Conservation (phyloP, 768 basidiomycete species). For the Sistotremastrum suecicum region DNA sequence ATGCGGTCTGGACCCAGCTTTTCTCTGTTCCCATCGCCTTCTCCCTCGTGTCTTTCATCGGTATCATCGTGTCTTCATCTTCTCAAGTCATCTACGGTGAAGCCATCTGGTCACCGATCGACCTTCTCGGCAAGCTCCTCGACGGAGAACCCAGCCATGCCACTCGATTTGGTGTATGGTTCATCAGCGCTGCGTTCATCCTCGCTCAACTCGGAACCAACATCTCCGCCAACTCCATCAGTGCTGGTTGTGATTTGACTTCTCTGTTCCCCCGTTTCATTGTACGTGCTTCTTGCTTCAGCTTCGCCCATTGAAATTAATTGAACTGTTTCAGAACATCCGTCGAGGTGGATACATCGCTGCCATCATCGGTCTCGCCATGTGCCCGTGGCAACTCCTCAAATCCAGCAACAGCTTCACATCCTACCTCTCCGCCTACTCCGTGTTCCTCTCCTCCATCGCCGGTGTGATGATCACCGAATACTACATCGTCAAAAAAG, state of each 20-base stretch:
- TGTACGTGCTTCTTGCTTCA: slow-evolving; percentile 21
- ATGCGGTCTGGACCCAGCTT: slow-evolving; percentile 49
- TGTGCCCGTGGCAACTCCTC: slow-evolving; percentile 66
- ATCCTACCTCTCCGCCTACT: slow-evolving; percentile 71
- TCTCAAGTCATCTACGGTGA: slow-evolving; percentile 64
- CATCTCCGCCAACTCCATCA: slow-evolving; percentile 72
- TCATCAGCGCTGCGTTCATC: slow-evolving; percentile 67
- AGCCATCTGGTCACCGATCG: slow-evolving; percentile 68
- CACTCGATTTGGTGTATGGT: slow-evolving; percentile 65
- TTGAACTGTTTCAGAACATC: slow-evolving; percentile 39
- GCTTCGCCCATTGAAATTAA: background rate
- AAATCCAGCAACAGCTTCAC: slow-evolving; percentile 64
- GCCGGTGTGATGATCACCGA: slow-evolving; percentile 75
- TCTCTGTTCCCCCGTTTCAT: slow-evolving; percentile 66
- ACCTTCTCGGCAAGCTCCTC: slow-evolving; percentile 53
- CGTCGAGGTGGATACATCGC: slow-evolving; percentile 74
- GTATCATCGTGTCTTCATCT: slow-evolving; percentile 71
- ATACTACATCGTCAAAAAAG: slow-evolving; percentile 61
- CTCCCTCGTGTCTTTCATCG: slow-evolving; percentile 62
- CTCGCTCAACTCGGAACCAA: slow-evolving; percentile 66
- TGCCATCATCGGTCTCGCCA: slow-evolving; percentile 62
- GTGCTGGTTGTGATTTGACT: slow-evolving; percentile 73
- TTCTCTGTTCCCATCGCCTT: slow-evolving; percentile 61
- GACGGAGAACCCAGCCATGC: slow-evolving; percentile 46
- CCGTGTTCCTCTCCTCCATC: slow-evolving; percentile 69